Evolutionary conservation across 2,329 filamentous ascomycete genomes (phyloP), one percentile per base, ranked within the genome.

Genomic region (Periconia sp.): DNA sequence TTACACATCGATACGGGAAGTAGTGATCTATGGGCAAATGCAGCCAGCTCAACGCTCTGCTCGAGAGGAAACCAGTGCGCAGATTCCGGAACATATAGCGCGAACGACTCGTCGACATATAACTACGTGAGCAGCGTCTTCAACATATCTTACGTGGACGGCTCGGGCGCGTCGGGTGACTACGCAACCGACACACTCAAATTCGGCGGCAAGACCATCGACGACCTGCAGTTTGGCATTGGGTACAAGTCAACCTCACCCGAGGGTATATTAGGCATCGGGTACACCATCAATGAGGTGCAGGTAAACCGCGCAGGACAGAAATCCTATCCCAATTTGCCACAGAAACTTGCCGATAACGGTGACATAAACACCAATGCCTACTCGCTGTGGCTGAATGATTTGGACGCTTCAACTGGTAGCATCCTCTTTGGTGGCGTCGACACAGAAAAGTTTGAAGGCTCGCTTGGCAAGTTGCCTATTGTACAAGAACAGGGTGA

Each of bases 91-190:
- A 83, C 83, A 1, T 95, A 91, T 68, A 67, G 72, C 30, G 79
- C 87, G 28, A 86, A 88, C 63, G 70, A 76, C 1, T 95, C 90
- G 0, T 89, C 87, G 2, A 88, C 89, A 2, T 92, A 92, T 69
- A 61, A 78, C 23, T 90, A 85, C 63, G 70, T 95, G 40, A 85
- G 84, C 50, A 84, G 81, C 61, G 78, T 84, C 47, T 96, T 96
- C 75, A 92, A 92, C 72, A 95, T 96, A 52, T 84, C 85, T 1
- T 96, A 96, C 55, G 86, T 88, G 28, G 91, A 96, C 69, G 88
- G 88, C 32, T 88, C 88, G 0, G 83, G 84, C 4, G 88, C 90
- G 0, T 67, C 73, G 1, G 91, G 92, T 23, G 88, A 94, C 69
- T 96, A 95, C 66, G 88, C 83, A 2, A 84, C 81, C 4, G 92